Evolutionary conservation across 192 early-diverging fungal genomes (phyloP).

Genomic region (Radiomyces spectabilis): DNA sequence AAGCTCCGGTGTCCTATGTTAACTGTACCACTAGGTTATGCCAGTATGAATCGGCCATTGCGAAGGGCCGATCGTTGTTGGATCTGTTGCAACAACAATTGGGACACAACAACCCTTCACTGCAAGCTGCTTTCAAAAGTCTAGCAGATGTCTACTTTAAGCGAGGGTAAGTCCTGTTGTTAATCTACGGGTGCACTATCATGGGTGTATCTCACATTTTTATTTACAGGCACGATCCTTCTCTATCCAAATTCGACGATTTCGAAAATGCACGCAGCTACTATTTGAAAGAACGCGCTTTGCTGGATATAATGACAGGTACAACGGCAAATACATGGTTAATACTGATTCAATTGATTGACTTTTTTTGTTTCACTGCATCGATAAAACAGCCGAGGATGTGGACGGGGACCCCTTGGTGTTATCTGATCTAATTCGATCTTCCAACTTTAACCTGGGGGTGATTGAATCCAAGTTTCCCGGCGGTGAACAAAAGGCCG

Average conservation of each 20-base stretch:
- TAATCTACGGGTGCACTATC: no score
- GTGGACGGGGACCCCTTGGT: background rate
- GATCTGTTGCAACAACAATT: background rate
- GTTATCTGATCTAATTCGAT: background rate
- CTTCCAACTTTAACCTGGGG: slow-evolving; percentile 7
- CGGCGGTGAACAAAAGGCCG: background rate
- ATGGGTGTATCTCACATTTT: background rate
- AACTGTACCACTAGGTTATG: slow-evolving; percentile 12
- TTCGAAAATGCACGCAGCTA: slow-evolving; percentile 9
- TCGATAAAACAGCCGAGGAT: background rate
- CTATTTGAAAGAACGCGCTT: slow-evolving; percentile 7
- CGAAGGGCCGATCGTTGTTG: background rate
- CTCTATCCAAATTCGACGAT: slow-evolving; percentile 2
- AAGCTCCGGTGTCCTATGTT: no score
- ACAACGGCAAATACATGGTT: background rate
- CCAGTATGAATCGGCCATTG: slow-evolving; percentile 1
- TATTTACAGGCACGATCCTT: background rate
- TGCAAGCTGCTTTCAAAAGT: slow-evolving; percentile 8
- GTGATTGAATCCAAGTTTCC: slow-evolving; percentile 1
- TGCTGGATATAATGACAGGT: slow-evolving; percentile 1
- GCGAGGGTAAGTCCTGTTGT: background rate
- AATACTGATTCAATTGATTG: background rate
- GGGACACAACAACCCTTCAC: background rate
- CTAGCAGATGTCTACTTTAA: slow-evolving; percentile 12
- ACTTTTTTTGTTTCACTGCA: background rate